These are phyloP conservation scores for Casaregolazyma lundiana DNA, from an alignment of 1,139 yeast species.

Conservation along the genomic window DNA sequence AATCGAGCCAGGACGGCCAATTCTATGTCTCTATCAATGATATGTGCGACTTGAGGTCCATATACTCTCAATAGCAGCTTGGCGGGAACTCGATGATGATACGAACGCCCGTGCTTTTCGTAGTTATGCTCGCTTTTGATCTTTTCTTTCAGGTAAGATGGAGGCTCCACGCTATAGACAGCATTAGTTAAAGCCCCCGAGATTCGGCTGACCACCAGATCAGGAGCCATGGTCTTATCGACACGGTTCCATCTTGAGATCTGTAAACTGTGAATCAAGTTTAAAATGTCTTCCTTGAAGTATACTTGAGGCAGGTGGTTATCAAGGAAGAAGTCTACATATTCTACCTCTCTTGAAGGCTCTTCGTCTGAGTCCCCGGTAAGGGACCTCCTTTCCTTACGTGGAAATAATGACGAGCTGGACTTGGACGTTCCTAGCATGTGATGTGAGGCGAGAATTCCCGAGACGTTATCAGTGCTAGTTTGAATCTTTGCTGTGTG, in stretches of 20 bases:
- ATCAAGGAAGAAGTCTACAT: slow-evolving; percentile 43
- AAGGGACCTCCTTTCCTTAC: slow-evolving; percentile 4
- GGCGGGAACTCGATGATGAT: slow-evolving; percentile 38
- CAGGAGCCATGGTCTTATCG: slow-evolving; percentile 34
- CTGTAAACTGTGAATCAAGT: slow-evolving; percentile 56
- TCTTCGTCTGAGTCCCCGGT: slow-evolving; percentile 21
- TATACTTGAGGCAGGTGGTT: slow-evolving; percentile 75
- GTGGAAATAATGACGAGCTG: slow-evolving; percentile 2
- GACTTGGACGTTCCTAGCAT: not conserved
- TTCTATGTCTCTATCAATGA: slow-evolving; percentile 83
- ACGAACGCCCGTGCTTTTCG: slow-evolving; percentile 17
- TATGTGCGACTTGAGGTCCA: slow-evolving; percentile 84
- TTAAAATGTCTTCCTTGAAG: slow-evolving; percentile 75
- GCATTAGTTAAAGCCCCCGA: slow-evolving; percentile 93
- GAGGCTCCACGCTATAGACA: slow-evolving; percentile 59
- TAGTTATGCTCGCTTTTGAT: slow-evolving; percentile 22
- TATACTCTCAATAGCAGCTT: slow-evolving; percentile 68
- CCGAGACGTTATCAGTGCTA: too few relatives aligned
- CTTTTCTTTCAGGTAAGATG: slow-evolving; percentile 29
- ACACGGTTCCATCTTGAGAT: slow-evolving; percentile 72
- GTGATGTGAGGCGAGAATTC: too few relatives aligned
- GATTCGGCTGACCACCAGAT: slow-evolving; percentile 57
- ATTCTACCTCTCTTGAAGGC: slow-evolving; percentile 20
- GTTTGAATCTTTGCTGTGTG: too few relatives aligned
- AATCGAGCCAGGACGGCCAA: slow-evolving; percentile 67